These are phyloP conservation scores for Artomyces pyxidatus DNA, from an alignment of 768 basidiomycete genomes.

Conservation along the genomic window DNA sequence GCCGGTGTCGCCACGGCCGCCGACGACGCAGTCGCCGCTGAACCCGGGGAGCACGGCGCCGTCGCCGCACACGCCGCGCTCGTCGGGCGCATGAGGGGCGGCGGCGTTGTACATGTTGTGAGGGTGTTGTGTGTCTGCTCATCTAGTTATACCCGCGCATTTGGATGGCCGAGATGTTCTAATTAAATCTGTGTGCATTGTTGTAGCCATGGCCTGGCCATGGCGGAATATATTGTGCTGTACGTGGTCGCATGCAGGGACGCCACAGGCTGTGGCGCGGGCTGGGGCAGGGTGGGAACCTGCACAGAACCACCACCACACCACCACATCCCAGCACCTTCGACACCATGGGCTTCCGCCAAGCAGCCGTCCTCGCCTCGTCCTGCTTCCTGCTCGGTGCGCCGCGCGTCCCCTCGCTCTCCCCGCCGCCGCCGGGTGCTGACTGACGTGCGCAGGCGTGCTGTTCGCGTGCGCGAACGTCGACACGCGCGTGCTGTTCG, in stretches of 20 bases:
- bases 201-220: too few relatives aligned
- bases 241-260: too few relatives aligned
- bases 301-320: too few relatives aligned
- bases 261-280: too few relatives aligned
- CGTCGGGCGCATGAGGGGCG: too few relatives aligned
- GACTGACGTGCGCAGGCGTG: slow-evolving; percentile 42
- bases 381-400: slow-evolving; percentile 86
- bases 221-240: too few relatives aligned
- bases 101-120: too few relatives aligned
- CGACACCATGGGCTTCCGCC: slow-evolving; percentile 71
- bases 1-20: slow-evolving; percentile 22
- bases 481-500: slow-evolving; percentile 80
- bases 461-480: slow-evolving; percentile 81
- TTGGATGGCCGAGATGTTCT: too few relatives aligned
- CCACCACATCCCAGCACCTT: background rate
- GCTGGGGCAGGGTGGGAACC: too few relatives aligned
- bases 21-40: slow-evolving; percentile 13
- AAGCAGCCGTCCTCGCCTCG: slow-evolving; percentile 81
- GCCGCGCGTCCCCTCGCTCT: slow-evolving; percentile 16
- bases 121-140: too few relatives aligned
- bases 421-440: slow-evolving; percentile 1
- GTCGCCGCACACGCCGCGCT: background rate
- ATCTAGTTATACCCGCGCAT: too few relatives aligned
- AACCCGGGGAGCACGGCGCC: background rate
- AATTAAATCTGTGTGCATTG: too few relatives aligned